Base-by-base conservation (phyloP, 1,139 yeast genomes). In the Candida pseudocylindracea region DNA sequence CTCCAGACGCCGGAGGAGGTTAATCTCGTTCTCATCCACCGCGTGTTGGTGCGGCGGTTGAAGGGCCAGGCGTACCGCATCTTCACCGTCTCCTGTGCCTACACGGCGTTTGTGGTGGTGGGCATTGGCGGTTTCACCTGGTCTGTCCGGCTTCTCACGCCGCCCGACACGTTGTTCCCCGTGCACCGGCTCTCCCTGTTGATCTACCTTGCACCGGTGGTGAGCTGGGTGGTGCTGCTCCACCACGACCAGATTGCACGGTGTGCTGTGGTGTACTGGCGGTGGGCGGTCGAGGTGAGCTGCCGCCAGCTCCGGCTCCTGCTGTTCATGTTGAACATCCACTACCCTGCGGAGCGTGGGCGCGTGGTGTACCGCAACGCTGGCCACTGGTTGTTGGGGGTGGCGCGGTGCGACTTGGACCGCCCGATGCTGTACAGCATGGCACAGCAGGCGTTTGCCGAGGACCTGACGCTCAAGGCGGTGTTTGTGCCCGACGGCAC, bases 1-100 rank as follows among this genome's bases (percentile, higher is more conserved):
- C 79, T 91, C 36, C 63, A 94, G 40, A 83, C 93, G 27, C 94
- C 95, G 2, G 94, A 85, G 42, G 95, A 88, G 46, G 94, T 93
- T 26, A 76, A 81, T 42, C 73, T 83, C 30, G 69, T 88, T 39
- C 67, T 91, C n/a, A 65, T 88, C 31, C 88, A 81, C 41, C 94
- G 85, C 46, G 91, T 93, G 1, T 54, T 88, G 38, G 74, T 76
- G 35, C 71, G 78, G 40, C 80, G 93, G 1, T 61, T 85, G 42
- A 41, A 54, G 10, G 55, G 75, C 31, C 95, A 88, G 48, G 43
- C 85, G 28, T 69, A 76, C 28, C 62, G 93, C 39, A 75, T 88
- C 30, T 62, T 63, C 7, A 53, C 81, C 27, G 78, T 94, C 31
- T 91, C 72, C 11, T 58, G 71, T 34, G 80, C 81, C 15, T 88